These are phyloP conservation scores for Teratosphaeriaceae sp. DNA, from an alignment of 2,329 filamentous ascomycete genomes.

Conservation along the genomic window DNA sequence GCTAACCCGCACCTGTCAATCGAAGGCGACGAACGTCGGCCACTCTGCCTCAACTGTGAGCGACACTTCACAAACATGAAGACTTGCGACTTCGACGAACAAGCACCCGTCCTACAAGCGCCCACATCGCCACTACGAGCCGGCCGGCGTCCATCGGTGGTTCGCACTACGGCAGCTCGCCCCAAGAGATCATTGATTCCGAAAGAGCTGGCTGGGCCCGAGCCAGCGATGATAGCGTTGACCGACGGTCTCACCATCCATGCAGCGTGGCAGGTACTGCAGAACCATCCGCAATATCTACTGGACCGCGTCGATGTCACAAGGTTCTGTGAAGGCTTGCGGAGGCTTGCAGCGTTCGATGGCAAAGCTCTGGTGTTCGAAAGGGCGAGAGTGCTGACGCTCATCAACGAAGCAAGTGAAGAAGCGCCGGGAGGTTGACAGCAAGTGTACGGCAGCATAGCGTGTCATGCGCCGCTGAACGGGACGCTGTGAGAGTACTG, in stretches of 20 bases:
- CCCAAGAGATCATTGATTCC: neutral
- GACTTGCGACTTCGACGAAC: constrained; percentile 2
- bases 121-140: neutral
- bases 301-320: neutral
- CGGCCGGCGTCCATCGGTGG: neutral
- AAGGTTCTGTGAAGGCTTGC: neutral
- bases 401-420: neutral
- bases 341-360: neutral
- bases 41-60: constrained; percentile 1
- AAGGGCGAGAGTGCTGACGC: neutral
- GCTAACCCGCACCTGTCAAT: no score
- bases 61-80: constrained; percentile 1
- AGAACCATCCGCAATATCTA: neutral
- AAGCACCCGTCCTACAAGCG: neutral
- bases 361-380: neutral
- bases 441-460: no score
- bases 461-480: no score
- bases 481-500: no score
- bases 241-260: neutral
- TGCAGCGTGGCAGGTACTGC: neutral
- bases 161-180: neutral
- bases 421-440: neutral
- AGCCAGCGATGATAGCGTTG: neutral
- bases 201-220: neutral
- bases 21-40: neutral